Base-by-base conservation (phyloP, 768 basidiomycete species). In the Phylloporus sp. region DNA sequence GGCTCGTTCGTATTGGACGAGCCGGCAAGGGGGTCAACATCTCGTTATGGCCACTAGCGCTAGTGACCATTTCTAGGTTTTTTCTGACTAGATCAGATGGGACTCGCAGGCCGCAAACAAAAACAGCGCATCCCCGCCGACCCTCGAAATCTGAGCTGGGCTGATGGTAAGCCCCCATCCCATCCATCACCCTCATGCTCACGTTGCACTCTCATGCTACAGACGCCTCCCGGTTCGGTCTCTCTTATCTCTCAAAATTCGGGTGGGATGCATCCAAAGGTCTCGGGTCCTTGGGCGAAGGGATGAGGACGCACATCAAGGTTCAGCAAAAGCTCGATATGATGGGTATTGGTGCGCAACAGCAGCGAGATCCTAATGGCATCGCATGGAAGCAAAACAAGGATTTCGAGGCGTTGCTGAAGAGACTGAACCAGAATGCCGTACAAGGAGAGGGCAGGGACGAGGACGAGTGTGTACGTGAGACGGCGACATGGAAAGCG, bases 361-460 rank as follows among this genome's bases (percentile, higher is more conserved):
- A 84, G 50, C 76, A 73, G 56, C 75, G 70, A 46, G 82, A 82
- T 57, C 78, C 80, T 3, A 75, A 84, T 55, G 87, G 85, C 7
- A 79, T 84, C 53, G 86, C 87, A 20, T 90, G 89, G 89, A 86
- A 88, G 64, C 89, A 91, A 69, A 88, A 86, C 53, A 79, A 71
- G 53, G 89, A 92, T 44, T 92, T 89, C 55, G 89, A 92, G 62
- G 79, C 73, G 42, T 56, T 92, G 36, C 60, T 91, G 54, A 76
- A 71, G 57, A 70, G 86, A 49, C 62, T 92, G 52, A 91, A 91
- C 51, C 69, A 71, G 20, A 58, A 24, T 43, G 63, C 64, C 14
- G 49, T 46, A 14, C 54, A 59, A 18, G 52, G 50, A 11, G 40
- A 41, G 18, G 50, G 37, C n/a, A 48, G 49, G 27, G 56, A 42